phyloP scores from a whole-genome alignment of 116 monocot species.

The Zostera marina region DNA sequence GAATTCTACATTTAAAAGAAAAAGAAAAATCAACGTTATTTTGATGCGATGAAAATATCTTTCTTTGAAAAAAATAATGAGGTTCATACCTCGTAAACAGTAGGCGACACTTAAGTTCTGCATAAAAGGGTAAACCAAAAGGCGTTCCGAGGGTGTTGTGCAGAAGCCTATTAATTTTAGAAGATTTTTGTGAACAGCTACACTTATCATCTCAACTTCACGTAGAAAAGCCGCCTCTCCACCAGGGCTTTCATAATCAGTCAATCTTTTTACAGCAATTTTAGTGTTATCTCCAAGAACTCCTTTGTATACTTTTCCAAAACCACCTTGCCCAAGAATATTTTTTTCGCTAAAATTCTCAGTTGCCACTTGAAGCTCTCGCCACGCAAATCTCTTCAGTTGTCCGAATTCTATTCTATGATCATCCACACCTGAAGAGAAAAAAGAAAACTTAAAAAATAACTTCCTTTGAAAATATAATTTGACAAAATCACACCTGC shows the following conservation, averaged over 20 bases:
- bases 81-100: slow-evolving; percentile 44
- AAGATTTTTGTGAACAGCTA: slow-evolving; percentile 91
- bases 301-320: slow-evolving; percentile 95
- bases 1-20: slow-evolving; percentile 57
- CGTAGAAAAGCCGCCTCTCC: slow-evolving; percentile 89
- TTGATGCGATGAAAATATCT: no score
- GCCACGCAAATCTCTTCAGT: slow-evolving; percentile 85
- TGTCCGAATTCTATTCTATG: slow-evolving; percentile 89
- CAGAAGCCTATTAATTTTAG: slow-evolving; percentile 85
- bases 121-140: slow-evolving; percentile 95
- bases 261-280: slow-evolving; percentile 87
- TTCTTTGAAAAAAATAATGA: no score
- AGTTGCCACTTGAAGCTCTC: slow-evolving; percentile 85
- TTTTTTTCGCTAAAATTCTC: slow-evolving; percentile 80
- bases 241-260: slow-evolving; percentile 83
- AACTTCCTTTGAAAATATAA: background rate
- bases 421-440: slow-evolving; percentile 72
- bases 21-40: no score
- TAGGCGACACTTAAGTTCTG: slow-evolving; percentile 93
- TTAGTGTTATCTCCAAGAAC: slow-evolving; percentile 66
- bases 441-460: background rate
- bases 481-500: slow-evolving; percentile 8
- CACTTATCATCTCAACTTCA: slow-evolving; percentile 94
- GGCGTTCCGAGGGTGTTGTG: slow-evolving; percentile 73
- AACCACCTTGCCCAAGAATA: slow-evolving; percentile 92